Base-by-base conservation (phyloP, 1,284 basidiomycete genomes). In the Apiotrichum porosum region DNA sequence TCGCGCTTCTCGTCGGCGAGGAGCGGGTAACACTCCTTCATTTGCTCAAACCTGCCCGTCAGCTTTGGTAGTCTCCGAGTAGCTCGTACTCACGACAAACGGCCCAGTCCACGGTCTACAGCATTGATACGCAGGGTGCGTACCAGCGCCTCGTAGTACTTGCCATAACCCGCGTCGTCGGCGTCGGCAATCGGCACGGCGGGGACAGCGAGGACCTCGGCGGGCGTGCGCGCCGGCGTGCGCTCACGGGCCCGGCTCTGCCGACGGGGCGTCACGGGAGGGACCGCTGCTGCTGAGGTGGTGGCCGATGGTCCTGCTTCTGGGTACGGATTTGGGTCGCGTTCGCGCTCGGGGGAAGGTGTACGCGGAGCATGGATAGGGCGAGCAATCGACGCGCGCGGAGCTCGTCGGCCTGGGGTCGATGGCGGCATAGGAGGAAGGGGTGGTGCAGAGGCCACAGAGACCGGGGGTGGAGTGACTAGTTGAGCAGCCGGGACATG, bases 81-180 rank as follows among this genome's bases (percentile, higher is more conserved):
- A 9, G 19, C 14, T 21, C 4, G 2, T 10, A 71, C 69, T 56
- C 51, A 73, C 69, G 62, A 68, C 66, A 67, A 68, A 41, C 65
- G 64, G 41, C 68, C 61, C 15, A 68, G 54, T 12, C 66, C 67
- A 30, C 60, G 61, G 39, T 63, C 58, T 13, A 68, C 60, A 9
- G 69, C 69, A 19, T 56, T 44, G 22, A 65, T 57, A 26, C 70
- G 63, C 8, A 73, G 39, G 13, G 67, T 63, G 19, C 67, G 57
- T 39, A 67, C 56, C 9, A 69, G 60, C 13, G 61, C 42, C 47
- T 64, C 51, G 42, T 70, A 70, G 35, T 71, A 54, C 38, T 58
- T 57, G 15, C 71, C 72, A 46, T 62, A 74, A 35, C 61, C 58
- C 5, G 57, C 45, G 17, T 56, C 58, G 14, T 52, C 53, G 18